Base-by-base conservation (phyloP, 108 stramenopile species). In the Poteriospumella lacustris region DNA sequence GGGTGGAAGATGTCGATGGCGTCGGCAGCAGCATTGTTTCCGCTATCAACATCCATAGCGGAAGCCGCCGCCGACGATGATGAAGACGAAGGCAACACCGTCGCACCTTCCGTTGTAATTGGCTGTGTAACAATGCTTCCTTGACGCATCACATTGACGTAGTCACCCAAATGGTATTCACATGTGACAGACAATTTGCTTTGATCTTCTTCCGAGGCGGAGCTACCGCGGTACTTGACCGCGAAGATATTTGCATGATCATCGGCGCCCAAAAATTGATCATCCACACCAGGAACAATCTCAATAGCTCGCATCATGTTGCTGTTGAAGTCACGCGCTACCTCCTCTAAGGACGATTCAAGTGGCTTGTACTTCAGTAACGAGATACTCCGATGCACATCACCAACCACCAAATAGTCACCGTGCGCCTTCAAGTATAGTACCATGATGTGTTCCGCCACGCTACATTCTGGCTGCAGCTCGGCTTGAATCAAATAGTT, bases 141-240 rank as follows among this genome's bases (percentile, higher is more conserved):
- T 43, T 64, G 78, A 78, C 88, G 90, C 68, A 97, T 91, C 64
- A 90, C 92, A 84, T 97, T 99, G 43, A 91, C 86, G 88, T 93
- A 96, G 70, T 99, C 96, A 9, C 96, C 98, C 2, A 97, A 68
- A 77, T 99, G 93, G 69, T 90, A 97, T 77, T 94, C 91, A 41
- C 96, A 96, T 39, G 91, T 80, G 0, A 91, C 91, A 58, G 96
- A 91, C 31, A 99, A 81, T 41, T 94, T 92, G 28, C 89, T 87
- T 29, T 92, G 81, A 58, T 92, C 94, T 68, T 92, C 91, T 78
- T 95, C 95, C 28, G 89, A 90, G 0, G 85, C 56, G 15, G 95
- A 91, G 70, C 91, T 87, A 42, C 83, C 72, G 76, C 94, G 95
- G 31, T 90, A 86, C 5, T 85, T 86, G 1, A 97, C 75, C 1